Percentiles rank a stretch among this genome's conserved stretches.
These are phyloP conservation scores for Oryza rufipogon DNA, from an alignment of 176 grass and related monocot species.

Conservation along the genomic window DNA sequence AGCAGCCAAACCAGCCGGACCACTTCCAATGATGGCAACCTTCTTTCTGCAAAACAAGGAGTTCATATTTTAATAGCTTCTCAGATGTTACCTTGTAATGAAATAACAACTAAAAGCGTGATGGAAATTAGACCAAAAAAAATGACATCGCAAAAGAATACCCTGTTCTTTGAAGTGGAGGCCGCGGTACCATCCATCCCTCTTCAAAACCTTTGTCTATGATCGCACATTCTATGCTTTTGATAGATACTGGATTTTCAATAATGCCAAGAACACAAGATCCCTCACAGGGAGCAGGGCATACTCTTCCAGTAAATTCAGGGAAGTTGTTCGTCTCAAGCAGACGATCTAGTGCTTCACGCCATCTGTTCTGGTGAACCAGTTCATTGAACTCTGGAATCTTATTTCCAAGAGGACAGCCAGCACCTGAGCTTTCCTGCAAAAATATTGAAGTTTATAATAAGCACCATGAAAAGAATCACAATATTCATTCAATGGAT, in stretches of 20 bases:
- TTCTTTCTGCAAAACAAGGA: conserved; percentile 69
- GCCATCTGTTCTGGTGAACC: conserved; percentile 94
- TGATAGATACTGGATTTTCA: conserved; percentile 97
- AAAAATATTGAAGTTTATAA: conserved; percentile 20
- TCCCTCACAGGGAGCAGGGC: conserved; percentile 97
- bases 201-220: conserved; percentile 98
- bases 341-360: conserved; percentile 88
- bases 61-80: conserved; percentile 3
- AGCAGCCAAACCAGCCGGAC: conserved; percentile 88
- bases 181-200: conserved; percentile 94
- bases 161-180: conserved; percentile 93
- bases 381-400: conserved; percentile 99
- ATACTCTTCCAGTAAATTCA: conserved; percentile 97
- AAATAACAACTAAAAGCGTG: background rate
- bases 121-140: background rate
- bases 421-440: conserved; percentile 94
- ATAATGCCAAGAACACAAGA: conserved; percentile 98
- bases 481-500: conserved; percentile 16
- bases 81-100: conserved; percentile 35
- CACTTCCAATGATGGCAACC: conserved; percentile 91
- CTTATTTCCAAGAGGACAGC: conserved; percentile 98
- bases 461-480: background rate
- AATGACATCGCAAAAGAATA: conserved; percentile 40
- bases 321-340: conserved; percentile 99
- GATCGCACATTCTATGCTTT: conserved; percentile 97